phyloP scores from a whole-genome alignment of 2,329 filamentous ascomycete genomes.

The Paecilomyces sp. region DNA sequence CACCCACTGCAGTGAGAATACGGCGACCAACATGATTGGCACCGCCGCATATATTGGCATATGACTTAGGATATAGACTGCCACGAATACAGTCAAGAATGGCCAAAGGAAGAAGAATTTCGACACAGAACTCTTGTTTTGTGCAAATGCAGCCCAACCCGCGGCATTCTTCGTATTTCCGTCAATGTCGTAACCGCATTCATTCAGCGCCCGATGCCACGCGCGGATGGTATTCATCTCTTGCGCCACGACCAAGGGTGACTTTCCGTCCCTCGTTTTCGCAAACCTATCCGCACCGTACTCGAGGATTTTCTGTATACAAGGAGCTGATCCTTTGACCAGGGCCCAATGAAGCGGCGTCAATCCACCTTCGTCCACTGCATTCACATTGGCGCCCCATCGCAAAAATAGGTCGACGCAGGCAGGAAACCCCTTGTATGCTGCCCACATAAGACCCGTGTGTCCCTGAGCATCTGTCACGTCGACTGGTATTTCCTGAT shows the following conservation, averaged over 20 bases:
- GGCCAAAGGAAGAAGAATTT: conserved; percentile 90
- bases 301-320: conserved; percentile 89
- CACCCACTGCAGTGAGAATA: conserved; percentile 64
- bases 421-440: conserved; percentile 90
- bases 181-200: conserved; percentile 76
- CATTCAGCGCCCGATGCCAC: conserved; percentile 75
- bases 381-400: conserved; percentile 92
- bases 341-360: conserved; percentile 94
- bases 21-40: conserved; percentile 60
- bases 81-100: conserved; percentile 65
- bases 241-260: conserved; percentile 72
- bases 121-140: conserved; percentile 69
- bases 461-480: conserved; percentile 84
- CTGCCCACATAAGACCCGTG: conserved; percentile 96
- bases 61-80: conserved; percentile 64
- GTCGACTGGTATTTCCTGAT: conserved; percentile 93
- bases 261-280: conserved; percentile 84
- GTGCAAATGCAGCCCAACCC: conserved; percentile 66
- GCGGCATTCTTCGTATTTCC: conserved; percentile 63
- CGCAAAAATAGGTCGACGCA: conserved; percentile 88
- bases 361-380: conserved; percentile 84
- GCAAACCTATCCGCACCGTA: conserved; percentile 92
- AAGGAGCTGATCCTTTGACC: conserved; percentile 83
- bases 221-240: conserved; percentile 82
- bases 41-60: conserved; percentile 68